These are phyloP conservation scores for Prosopis cineraria DNA, from an alignment of 306 rosid species.

Conservation along the genomic window DNA sequence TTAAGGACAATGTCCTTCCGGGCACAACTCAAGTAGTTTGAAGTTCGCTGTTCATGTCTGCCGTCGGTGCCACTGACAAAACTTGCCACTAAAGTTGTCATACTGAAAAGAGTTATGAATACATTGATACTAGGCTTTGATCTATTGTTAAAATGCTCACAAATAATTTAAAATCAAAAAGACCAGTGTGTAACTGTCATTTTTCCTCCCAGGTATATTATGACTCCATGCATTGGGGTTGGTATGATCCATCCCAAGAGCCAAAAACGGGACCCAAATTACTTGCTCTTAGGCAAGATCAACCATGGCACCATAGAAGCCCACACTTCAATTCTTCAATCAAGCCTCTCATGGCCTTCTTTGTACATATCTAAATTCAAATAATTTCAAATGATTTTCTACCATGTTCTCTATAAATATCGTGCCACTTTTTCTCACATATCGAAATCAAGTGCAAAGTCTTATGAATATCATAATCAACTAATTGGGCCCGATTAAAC, in stretches of 20 bases:
- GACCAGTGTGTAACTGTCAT: conserved; percentile 15
- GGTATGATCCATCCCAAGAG: neutral
- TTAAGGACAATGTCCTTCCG: too few relatives aligned
- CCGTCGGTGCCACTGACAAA: too few relatives aligned
- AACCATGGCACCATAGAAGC: neutral
- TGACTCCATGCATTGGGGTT: neutral
- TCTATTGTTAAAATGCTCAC: neutral
- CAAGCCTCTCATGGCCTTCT: too few relatives aligned
- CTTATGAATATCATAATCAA: neutral
- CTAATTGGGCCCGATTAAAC: neutral
- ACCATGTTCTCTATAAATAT: too few relatives aligned
- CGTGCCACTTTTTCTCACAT: too few relatives aligned
- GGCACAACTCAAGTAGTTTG: too few relatives aligned
- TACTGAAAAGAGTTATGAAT: neutral
- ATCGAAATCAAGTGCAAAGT: too few relatives aligned
- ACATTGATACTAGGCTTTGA: neutral
- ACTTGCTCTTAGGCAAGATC: neutral
- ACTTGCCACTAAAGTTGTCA: neutral
- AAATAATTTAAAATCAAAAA: conserved; percentile 6
- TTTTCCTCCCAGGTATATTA: neutral
- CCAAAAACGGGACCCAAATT: neutral
- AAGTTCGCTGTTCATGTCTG: too few relatives aligned
- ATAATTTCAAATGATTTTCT: too few relatives aligned
- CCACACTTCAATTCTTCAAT: neutral
- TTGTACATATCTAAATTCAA: too few relatives aligned